Base-by-base conservation (phyloP, 208 protist genomes). In the Ichthyophonus hoferi region DNA sequence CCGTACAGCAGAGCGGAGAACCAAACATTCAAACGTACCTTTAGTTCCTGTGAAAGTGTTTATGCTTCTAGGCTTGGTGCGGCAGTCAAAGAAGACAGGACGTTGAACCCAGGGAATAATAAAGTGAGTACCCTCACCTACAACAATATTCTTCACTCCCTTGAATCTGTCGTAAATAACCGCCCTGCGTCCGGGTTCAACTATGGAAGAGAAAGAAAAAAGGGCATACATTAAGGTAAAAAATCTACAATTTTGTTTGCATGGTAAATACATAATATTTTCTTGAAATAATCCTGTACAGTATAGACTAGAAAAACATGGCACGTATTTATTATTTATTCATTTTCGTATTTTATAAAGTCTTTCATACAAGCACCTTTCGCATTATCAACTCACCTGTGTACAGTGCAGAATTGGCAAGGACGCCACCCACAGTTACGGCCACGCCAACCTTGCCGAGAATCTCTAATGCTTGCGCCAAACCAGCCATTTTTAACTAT, bases 151-250 rank as follows among this genome's bases (percentile, higher is more conserved):
- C 85, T 96, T 95, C 33, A 99, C 94, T 58, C 98, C 98, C 39
- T 92, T 95, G 81, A 98, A 94, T 89, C 96, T 94, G 92, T 98
- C 98, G 93, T 98, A 99, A 89, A 99, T 98, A 43, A 99, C 95
- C 17, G 97, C 98, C 77, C 97, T 95, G 90, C 96, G 97, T 50
- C 98, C 98, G 92, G 96, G 97, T 39, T 98, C 96, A 42, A 99
- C 98, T 91, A 96, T 97, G n/a, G n/a, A n/a, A n/a, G n/a, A n/a
- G n/a, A n/a, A n/a, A n/a, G 93, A 94, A 98, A 58, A 98, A 58
- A 58, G 3, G 43, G n/a, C n/a, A n/a, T n/a, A n/a, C n/a, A n/a
- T n/a, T 76, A n/a, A 76, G 50, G 14, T 33, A n/a, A n/a, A 76
- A 76, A 76, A 76, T 76, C 31, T 31, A 31, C 24, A 76, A 0